These are phyloP conservation scores for Pyricularia sp. DNA, from an alignment of 2,329 filamentous ascomycete genomes.

Conservation along the genomic window DNA sequence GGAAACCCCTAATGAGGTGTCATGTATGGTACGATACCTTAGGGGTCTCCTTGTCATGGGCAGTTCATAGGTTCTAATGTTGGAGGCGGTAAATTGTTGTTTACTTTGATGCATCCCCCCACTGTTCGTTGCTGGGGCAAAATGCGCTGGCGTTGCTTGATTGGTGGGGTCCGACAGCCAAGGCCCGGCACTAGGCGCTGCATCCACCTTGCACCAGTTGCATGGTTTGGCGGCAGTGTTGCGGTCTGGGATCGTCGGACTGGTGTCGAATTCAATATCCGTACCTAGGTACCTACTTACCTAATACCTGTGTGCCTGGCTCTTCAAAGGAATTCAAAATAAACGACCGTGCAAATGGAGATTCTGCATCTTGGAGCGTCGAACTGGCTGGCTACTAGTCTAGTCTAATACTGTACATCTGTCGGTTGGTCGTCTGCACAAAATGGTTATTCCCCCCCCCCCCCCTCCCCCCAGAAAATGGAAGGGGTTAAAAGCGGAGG, in stretches of 20 bases:
- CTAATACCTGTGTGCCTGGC: background rate
- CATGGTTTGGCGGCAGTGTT: background rate
- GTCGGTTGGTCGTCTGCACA: background rate
- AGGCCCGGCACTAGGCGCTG: background rate
- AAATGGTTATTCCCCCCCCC: background rate
- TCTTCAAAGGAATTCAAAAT: background rate
- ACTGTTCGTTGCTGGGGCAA: slow-evolving; percentile 1
- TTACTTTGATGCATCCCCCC: background rate
- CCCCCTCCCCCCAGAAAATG: background rate
- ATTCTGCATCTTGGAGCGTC: background rate
- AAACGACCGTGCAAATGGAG: background rate
- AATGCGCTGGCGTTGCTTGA: background rate
- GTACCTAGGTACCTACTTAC: no score
- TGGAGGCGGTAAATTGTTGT: background rate
- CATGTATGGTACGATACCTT: background rate
- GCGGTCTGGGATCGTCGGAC: background rate
- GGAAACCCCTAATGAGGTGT: background rate
- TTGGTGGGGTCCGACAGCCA: background rate
- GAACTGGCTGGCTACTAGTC: no score
- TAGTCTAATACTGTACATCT: no score
- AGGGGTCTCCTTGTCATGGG: background rate
- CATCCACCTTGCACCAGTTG: background rate
- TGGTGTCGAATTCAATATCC: background rate
- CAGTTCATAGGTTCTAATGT: background rate
- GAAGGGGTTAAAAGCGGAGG: background rate